These are phyloP conservation scores for Alloascoidea africana DNA, from an alignment of 805 yeast species.

Conservation along the genomic window DNA sequence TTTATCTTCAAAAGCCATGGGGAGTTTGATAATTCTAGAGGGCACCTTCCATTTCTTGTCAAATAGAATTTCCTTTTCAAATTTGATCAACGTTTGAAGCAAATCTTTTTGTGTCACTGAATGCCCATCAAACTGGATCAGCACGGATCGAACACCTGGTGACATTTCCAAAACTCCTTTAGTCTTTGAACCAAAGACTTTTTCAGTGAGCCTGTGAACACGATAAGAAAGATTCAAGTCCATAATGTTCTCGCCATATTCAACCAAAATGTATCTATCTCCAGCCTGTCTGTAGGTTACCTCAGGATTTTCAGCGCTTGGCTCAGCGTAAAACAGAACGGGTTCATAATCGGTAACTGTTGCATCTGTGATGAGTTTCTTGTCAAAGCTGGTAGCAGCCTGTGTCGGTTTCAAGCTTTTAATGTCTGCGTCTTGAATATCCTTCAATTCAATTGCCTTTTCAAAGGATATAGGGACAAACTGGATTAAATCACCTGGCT, in stretches of 20 bases:
- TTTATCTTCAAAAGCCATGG: conserved; percentile 93
- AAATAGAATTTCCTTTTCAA: conserved; percentile 61
- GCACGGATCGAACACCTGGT: conserved; percentile 90
- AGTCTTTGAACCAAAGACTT: conserved; percentile 50
- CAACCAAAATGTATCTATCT: conserved; percentile 82
- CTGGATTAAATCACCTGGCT: conserved; percentile 78
- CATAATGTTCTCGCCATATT: conserved; percentile 81
- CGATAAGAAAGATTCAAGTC: conserved; percentile 78
- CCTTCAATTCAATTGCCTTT: conserved; percentile 50
- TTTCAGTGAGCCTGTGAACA: conserved; percentile 65
- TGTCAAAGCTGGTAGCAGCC: neutral
- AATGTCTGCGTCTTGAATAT: conserved; percentile 35
- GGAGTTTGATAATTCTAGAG: conserved; percentile 70
- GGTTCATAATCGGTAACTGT: conserved; percentile 39
- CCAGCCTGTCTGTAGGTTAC: conserved; percentile 94
- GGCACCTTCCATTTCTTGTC: conserved; percentile 76
- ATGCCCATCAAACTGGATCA: conserved; percentile 66
- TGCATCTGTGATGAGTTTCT: neutral
- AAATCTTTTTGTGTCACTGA: conserved; percentile 45
- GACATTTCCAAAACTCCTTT: conserved; percentile 88
- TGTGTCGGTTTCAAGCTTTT: neutral
- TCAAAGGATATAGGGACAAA: conserved; percentile 67
- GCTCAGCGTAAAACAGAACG: conserved; percentile 36
- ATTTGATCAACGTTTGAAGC: conserved; percentile 48
- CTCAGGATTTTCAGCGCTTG: conserved; percentile 38